Percentiles rank a stretch among this genome's conserved stretches.
Evolutionary conservation across 306 rosid species (phyloP).

Genomic region (Luffa acutangula): DNA sequence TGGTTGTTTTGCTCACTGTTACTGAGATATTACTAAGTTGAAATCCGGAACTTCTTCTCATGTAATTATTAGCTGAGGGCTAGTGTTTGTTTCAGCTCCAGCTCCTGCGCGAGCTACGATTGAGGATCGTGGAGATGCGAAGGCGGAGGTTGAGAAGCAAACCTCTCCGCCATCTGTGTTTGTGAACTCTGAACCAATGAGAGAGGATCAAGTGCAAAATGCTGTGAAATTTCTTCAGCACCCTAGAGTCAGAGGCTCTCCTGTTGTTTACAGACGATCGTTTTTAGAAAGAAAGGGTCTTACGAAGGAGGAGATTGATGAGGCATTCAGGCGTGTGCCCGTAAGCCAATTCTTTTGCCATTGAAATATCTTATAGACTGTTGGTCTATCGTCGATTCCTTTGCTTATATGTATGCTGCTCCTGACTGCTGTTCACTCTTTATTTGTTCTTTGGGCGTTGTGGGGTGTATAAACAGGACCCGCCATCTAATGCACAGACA

Average conservation of each 20-base stretch:
- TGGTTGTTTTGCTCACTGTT: not conserved
- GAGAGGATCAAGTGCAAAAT: conserved; percentile 95
- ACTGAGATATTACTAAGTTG: not conserved
- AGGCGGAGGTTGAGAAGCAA: conserved; percentile 40
- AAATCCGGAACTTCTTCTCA: not conserved
- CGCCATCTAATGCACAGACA: conserved; percentile 53
- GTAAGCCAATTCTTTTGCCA: conserved; percentile 30
- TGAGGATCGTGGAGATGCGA: conserved; percentile 38
- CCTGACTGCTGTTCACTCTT: conserved; percentile 5
- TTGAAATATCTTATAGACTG: not conserved
- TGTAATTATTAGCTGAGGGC: not conserved
- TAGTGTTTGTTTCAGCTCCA: conserved; percentile 16
- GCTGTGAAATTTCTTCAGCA: conserved; percentile 84
- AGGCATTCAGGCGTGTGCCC: conserved; percentile 86
- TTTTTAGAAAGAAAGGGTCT: conserved; percentile 93
- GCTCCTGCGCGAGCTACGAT: conserved; percentile 27
- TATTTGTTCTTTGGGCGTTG: not conserved
- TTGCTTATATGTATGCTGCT: not conserved
- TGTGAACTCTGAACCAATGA: conserved; percentile 68
- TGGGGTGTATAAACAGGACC: conserved; percentile 41
- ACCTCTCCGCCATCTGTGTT: conserved; percentile 53
- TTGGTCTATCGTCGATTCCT: not conserved
- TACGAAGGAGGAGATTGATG: conserved; percentile 95
- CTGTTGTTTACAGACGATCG: conserved; percentile 72
- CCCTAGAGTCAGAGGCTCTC: conserved; percentile 90